These are phyloP conservation scores for Mytilinidion resinicola DNA, from an alignment of 495 filamentous ascomycete genomes.

Conservation along the genomic window DNA sequence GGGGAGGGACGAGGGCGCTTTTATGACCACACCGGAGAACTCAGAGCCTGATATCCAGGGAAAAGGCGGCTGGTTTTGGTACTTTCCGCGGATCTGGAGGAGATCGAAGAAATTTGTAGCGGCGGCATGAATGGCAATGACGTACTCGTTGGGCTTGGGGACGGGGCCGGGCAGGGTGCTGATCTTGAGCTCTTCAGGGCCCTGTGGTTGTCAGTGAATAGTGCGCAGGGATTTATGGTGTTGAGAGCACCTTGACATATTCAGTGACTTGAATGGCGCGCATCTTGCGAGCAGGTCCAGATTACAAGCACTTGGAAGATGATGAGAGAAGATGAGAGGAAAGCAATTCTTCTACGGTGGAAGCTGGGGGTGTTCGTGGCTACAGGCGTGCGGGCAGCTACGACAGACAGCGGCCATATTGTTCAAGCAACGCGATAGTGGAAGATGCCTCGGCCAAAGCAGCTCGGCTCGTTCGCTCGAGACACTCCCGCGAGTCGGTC, in stretches of 20 bases:
- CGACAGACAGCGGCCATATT: too few species aligned
- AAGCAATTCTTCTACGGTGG: too few species aligned
- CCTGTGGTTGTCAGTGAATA: conserved; percentile 40
- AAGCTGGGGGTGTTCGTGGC: too few species aligned
- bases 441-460: too few species aligned
- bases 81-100: conserved; percentile 78
- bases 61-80: conserved; percentile 61
- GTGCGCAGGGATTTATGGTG: background rate
- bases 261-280: conserved; percentile 73
- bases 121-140: conserved; percentile 79
- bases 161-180: conserved; percentile 64
- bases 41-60: conserved; percentile 87
- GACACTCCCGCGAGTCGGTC: too few species aligned
- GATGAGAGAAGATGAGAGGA: too few species aligned
- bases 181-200: conserved; percentile 71
- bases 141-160: conserved; percentile 67
- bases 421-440: too few species aligned
- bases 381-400: too few species aligned
- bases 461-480: too few species aligned
- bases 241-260: conserved; percentile 66
- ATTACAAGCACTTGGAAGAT: too few species aligned
- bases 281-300: conserved; percentile 45
- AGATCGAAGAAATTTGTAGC: conserved; percentile 96
- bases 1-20: conserved; percentile 48
- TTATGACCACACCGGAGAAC: conserved; percentile 72